phyloP scores from a whole-genome alignment of 2,329 filamentous ascomycete genomes.

The Pseudomassariella vexata region DNA sequence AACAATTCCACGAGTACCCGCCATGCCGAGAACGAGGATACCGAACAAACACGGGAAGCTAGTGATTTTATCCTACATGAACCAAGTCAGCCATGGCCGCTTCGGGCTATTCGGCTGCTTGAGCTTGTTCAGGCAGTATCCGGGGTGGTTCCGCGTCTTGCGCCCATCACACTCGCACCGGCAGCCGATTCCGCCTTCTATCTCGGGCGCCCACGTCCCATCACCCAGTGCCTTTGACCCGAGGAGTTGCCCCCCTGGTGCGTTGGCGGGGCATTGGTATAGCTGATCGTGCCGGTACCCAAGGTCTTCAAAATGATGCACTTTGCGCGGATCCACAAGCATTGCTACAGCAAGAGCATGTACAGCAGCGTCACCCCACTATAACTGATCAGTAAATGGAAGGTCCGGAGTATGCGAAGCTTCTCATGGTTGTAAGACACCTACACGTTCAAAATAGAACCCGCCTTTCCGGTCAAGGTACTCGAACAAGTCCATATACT shows the following conservation, averaged over 20 bases:
- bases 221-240: conserved; percentile 23
- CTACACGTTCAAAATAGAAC: conserved; percentile 37
- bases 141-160: conserved; percentile 23
- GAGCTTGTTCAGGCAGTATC: conserved; percentile 31
- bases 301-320: conserved; percentile 39
- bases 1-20: too few species aligned
- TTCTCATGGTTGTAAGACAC: conserved; percentile 11
- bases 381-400: not conserved
- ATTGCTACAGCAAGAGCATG: conserved; percentile 37
- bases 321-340: conserved; percentile 30
- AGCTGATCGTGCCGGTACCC: conserved; percentile 33
- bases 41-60: not conserved
- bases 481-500: conserved; percentile 34
- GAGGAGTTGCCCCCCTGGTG: conserved; percentile 28
- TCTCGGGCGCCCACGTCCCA: conserved; percentile 20
- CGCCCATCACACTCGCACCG: conserved; percentile 33
- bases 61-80: conserved; percentile 17
- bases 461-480: conserved; percentile 34
- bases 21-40: too few species aligned
- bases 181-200: conserved; percentile 31
- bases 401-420: not conserved
- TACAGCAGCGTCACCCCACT: conserved; percentile 40
- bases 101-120: conserved; percentile 27
- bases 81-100: conserved; percentile 26
- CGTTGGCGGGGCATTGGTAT: conserved; percentile 29